Percentiles rank a stretch among this genome's conserved stretches.
phyloP scores from a whole-genome alignment of 1,284 basidiomycete species.

The Meira miltonrushii region DNA sequence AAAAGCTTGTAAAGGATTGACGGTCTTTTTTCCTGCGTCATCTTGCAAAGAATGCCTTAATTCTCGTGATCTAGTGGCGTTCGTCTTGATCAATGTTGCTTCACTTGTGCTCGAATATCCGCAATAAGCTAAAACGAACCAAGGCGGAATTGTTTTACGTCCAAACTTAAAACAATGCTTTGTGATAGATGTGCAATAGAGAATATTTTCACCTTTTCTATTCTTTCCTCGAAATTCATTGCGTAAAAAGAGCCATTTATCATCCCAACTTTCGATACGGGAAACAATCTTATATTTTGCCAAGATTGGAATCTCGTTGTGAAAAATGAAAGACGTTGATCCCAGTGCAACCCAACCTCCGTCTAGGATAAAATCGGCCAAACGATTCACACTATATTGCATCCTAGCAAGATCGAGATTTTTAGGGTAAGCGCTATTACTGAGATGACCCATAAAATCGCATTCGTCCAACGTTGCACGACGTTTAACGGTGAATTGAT shows the following conservation, averaged over 20 bases:
- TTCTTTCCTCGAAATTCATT: not conserved
- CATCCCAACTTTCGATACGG: constrained; percentile 32
- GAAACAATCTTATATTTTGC: constrained; percentile 24
- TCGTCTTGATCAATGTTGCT: not conserved
- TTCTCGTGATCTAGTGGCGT: not conserved
- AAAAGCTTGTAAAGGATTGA: not conserved
- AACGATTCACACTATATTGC: not conserved
- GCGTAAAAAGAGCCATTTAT: constrained; percentile 31
- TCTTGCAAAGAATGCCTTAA: not conserved
- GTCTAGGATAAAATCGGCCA: constrained; percentile 21
- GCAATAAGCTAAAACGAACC: constrained; percentile 30
- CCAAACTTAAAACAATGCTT: constrained; percentile 32
- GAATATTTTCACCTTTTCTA: constrained; percentile 7
- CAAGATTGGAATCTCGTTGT: constrained; percentile 31
- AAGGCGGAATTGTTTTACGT: constrained; percentile 38
- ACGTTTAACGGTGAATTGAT: not conserved
- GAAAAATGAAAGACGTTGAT: constrained; percentile 27
- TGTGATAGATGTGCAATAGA: constrained; percentile 30
- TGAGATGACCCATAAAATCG: constrained; percentile 6
- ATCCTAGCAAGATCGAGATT: not conserved
- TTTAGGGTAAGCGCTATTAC: constrained; percentile 1
- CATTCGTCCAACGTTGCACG: not conserved
- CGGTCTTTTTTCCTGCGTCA: not conserved
- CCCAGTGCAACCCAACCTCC: constrained; percentile 30
- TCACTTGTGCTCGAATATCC: constrained; percentile 18